Conservation (phyloP, 257 asterid species). For the Nicotiana tomentosiformis region DNA sequence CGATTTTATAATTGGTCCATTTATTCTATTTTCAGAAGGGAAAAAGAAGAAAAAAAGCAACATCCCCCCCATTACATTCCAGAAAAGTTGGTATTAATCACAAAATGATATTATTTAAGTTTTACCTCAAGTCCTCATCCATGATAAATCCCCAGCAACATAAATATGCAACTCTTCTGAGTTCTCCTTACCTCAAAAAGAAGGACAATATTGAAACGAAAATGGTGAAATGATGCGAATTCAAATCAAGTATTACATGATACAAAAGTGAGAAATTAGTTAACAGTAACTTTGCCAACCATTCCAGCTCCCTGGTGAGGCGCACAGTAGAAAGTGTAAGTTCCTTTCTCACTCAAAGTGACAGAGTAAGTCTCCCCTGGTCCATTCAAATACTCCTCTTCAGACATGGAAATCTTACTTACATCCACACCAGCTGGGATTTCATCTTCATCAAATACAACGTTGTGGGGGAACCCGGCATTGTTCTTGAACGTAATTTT, state of each 20-base stretch:
- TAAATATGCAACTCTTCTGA: background rate
- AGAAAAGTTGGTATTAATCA: background rate
- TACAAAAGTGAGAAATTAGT: slow-evolving; percentile 20
- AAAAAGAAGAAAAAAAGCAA: no score
- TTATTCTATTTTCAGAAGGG: no score
- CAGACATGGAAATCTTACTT: slow-evolving; percentile 61
- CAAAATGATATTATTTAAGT: background rate
- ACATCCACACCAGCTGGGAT: slow-evolving; percentile 76
- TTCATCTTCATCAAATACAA: slow-evolving; percentile 79
- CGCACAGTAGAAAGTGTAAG: slow-evolving; percentile 74
- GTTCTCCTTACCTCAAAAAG: background rate
- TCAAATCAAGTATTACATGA: slow-evolving; percentile 2
- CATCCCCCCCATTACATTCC: background rate
- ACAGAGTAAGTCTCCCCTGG: slow-evolving; percentile 62
- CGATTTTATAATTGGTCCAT: background rate
- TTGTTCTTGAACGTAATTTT: slow-evolving; percentile 71
- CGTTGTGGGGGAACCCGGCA: slow-evolving; percentile 85
- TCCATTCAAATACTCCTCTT: slow-evolving; percentile 55
- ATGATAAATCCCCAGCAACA: background rate
- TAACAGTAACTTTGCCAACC: slow-evolving; percentile 72
- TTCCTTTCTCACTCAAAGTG: slow-evolving; percentile 69
- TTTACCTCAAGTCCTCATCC: no score
- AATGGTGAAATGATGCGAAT: background rate
- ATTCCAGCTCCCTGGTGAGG: slow-evolving; percentile 90
- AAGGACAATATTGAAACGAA: background rate